Percentiles rank a stretch among this genome's conserved stretches.
phyloP scores from a whole-genome alignment of 345 rosid species.

The Euphorbia tirucalli region DNA sequence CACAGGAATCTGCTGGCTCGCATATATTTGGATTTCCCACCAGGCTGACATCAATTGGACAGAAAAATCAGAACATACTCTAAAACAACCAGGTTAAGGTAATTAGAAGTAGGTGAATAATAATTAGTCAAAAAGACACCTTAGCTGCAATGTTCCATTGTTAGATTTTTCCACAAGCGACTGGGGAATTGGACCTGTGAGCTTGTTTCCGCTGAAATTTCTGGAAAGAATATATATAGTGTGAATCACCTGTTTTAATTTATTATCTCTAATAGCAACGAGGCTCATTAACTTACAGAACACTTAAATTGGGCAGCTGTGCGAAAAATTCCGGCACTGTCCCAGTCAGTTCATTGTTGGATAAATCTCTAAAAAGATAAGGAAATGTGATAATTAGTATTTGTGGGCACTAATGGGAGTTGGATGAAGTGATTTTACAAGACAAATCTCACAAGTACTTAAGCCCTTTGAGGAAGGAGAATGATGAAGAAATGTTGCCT shows the following conservation, averaged over 20 bases:
- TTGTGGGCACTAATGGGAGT: too few species aligned
- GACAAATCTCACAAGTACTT: conserved; percentile 4
- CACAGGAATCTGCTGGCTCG: not conserved
- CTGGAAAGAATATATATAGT: too few species aligned
- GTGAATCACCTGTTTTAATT: not conserved
- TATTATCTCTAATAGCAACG: not conserved
- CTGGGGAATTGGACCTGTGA: conserved; percentile 40
- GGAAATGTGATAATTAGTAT: not conserved
- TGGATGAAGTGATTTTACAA: not conserved
- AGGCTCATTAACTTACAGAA: conserved; percentile 38
- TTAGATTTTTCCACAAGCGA: conserved; percentile 28
- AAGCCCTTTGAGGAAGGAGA: not conserved
- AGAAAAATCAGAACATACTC: not conserved
- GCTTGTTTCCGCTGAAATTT: conserved; percentile 40
- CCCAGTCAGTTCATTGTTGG: conserved; percentile 48
- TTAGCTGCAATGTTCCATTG: conserved; percentile 28
- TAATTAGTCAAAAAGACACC: conserved; percentile 28
- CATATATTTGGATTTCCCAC: conserved; percentile 1
- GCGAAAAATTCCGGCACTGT: conserved; percentile 40
- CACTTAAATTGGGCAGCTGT: conserved; percentile 28
- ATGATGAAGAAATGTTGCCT: conserved; percentile 7
- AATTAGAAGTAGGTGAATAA: not conserved
- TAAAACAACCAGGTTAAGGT: not conserved
- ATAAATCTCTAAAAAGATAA: conserved; percentile 47
- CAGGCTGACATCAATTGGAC: not conserved